Conservation (phyloP, 2,329 filamentous ascomycete genomes). For the Aureobasidium sp. region DNA sequence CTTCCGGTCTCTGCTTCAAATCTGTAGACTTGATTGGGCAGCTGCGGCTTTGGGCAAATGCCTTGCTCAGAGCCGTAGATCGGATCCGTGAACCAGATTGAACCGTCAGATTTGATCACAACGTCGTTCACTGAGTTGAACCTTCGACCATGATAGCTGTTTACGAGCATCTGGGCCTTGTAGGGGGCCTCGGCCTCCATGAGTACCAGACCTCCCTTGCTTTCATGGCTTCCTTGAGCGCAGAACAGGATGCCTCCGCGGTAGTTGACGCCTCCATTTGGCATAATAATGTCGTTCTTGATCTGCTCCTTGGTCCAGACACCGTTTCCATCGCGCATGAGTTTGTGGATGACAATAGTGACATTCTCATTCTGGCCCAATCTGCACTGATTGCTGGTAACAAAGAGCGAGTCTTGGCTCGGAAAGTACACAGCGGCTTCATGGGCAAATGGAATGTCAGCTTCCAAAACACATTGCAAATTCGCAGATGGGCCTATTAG, state of each 20-base stretch:
- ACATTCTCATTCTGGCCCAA: conserved; percentile 12
- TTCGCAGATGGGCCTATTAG: conserved; percentile 23
- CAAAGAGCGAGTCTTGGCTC: conserved; percentile 34
- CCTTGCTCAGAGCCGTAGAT: conserved; percentile 39
- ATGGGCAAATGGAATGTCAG: conserved; percentile 30
- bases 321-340: conserved; percentile 18
- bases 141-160: conserved; percentile 53
- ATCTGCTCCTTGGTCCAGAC: conserved; percentile 26
- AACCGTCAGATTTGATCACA: conserved; percentile 42
- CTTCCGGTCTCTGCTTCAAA: conserved; percentile 45
- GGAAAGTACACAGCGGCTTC: conserved; percentile 34
- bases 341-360: conserved; percentile 25
- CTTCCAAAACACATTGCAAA: conserved; percentile 22
- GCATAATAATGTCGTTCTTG: conserved; percentile 34
- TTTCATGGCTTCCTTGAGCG: conserved; percentile 25
- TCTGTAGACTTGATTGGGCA: conserved; percentile 54
- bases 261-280: conserved; percentile 46
- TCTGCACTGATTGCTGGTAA: conserved; percentile 35
- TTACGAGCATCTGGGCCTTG: conserved; percentile 37
- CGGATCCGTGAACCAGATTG: conserved; percentile 28
- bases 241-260: conserved; percentile 29
- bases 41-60: conserved; percentile 46
- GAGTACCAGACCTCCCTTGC: conserved; percentile 22
- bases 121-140: conserved; percentile 58
- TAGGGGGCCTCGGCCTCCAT: conserved; percentile 21